A percentile compares a stretch with the other conserved stretches of the same genome.
Evolutionary conservation across 805 yeast species (phyloP).

Genomic region (Yarrowia porcina): DNA sequence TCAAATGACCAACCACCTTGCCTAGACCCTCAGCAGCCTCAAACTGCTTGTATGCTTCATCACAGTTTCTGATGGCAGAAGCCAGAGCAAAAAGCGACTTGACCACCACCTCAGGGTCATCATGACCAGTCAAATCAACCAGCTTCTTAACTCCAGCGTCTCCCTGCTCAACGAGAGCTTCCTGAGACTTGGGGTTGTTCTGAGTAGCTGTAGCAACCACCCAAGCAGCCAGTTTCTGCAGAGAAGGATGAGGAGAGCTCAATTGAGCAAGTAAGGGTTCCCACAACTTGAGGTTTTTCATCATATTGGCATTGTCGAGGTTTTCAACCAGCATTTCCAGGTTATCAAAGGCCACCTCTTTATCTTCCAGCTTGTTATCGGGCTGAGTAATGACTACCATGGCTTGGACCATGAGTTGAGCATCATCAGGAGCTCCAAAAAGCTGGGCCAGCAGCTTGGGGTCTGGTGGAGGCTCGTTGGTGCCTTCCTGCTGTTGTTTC

Average conservation of each 20-base stretch:
- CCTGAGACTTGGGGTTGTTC: constrained; percentile 76
- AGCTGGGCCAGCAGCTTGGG: constrained; percentile 75
- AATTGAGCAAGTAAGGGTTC: constrained; percentile 57
- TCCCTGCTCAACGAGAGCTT: constrained; percentile 46
- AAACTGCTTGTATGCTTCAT: constrained; percentile 54
- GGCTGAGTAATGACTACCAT: constrained; percentile 57
- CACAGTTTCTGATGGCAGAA: constrained; percentile 66
- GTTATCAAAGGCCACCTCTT: constrained; percentile 77
- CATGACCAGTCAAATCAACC: constrained; percentile 32
- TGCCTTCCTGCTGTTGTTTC: constrained; percentile 21
- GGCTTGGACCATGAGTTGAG: constrained; percentile 78
- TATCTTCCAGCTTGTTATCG: constrained; percentile 59
- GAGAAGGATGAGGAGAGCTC: constrained; percentile 42
- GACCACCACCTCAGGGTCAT: constrained; percentile 38
- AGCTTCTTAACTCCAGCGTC: constrained; percentile 35
- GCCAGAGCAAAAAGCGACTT: constrained; percentile 80
- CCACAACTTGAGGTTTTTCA: constrained; percentile 83
- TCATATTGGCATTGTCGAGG: constrained; percentile 89
- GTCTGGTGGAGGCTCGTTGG: constrained; percentile 47
- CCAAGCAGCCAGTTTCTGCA: constrained; percentile 63
- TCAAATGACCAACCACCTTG: constrained; percentile 40
- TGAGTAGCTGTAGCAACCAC: constrained; percentile 89
- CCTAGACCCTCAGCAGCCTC: constrained; percentile 61
- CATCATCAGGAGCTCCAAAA: constrained; percentile 84
- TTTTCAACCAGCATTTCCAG: constrained; percentile 93